Evolutionary conservation across 495 filamentous ascomycete genomes (phyloP), one percentile per base, ranked within the genome.

Genomic region (Ascodesmis nigricans): DNA sequence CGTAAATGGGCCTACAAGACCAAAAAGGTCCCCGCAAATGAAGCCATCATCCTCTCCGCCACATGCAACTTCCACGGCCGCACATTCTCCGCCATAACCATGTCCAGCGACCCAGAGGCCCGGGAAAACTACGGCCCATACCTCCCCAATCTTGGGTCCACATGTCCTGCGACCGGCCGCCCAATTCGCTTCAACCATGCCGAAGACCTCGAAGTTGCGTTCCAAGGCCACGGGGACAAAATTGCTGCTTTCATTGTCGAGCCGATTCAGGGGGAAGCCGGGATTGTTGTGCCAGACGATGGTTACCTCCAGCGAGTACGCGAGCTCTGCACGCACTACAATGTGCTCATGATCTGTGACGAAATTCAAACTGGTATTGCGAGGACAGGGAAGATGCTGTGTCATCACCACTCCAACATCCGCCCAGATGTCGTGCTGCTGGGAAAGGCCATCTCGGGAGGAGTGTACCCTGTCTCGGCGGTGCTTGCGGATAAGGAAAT

Each of bases 1-100:
- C 67, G 87, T 35, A 99, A 99, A 58, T 99, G 87, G 87, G 87
- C 82, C 3, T 99, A 99, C 61, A 92, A 92, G 55, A 68, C 78
- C 45, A 97, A 97, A 65, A 70, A 73, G 6, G 87, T 97, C 24
- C 73, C 79, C 1, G 62, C 78, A 48, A 76, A 75, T 47, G 65
- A 83, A 59, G 87, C 87, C 1, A 44, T 87, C 19, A 68, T 99
- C 5, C 73, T 95, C 53, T 73, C 70, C 48, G 90, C 71, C 22
- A 55, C 71, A 41, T 80, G 91, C 55, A 95, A 93, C 57, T 99
- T 99, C 58, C 87, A 99, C 57, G 87, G 87, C 33, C 66, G 87
- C 42, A 99, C 87, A 21, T 91, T 95, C 59, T 77, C 74, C 6
- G 90, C 87, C 14, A 82, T 99, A 43, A 87, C 83, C 9, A 67